Percentiles rank a stretch among this genome's conserved stretches.
phyloP scores from a whole-genome alignment of 2,329 filamentous ascomycete species.

The Aspergillus ustus region DNA sequence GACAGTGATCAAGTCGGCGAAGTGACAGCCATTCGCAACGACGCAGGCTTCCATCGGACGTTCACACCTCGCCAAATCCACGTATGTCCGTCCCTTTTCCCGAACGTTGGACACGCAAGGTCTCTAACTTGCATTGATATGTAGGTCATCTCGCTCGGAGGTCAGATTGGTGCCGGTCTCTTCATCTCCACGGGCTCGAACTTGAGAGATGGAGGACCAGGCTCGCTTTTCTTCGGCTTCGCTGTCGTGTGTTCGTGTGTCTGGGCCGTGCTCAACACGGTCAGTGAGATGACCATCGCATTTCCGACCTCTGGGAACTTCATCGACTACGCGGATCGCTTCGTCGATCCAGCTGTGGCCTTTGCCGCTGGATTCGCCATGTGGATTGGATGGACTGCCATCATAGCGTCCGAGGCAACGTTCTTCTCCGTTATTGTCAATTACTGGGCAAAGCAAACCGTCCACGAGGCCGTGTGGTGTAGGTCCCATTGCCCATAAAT shows the following conservation, averaged over 20 bases:
- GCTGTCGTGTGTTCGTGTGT: slow-evolving; percentile 35
- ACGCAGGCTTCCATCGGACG: slow-evolving; percentile 1
- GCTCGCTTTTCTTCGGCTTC: slow-evolving; percentile 40
- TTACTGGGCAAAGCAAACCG: slow-evolving; percentile 5
- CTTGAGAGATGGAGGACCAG: slow-evolving; percentile 37
- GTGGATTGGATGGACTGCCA: slow-evolving; percentile 14
- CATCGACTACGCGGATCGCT: slow-evolving; percentile 18
- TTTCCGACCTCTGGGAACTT: slow-evolving; percentile 25
- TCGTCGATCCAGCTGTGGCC: slow-evolving; percentile 16
- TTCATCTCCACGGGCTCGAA: slow-evolving; percentile 28
- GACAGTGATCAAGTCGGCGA: background rate
- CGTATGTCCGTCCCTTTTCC: background rate
- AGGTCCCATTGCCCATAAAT: background rate
- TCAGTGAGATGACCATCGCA: slow-evolving; percentile 44
- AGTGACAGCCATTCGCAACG: background rate
- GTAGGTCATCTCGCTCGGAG: slow-evolving; percentile 14
- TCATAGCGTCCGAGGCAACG: slow-evolving; percentile 7
- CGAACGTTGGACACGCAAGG: background rate
- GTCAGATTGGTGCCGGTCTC: slow-evolving; percentile 23
- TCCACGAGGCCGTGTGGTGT: slow-evolving; percentile 4
- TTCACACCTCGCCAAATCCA: slow-evolving; percentile 14
- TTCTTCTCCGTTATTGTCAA: slow-evolving; percentile 7
- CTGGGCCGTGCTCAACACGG: slow-evolving; percentile 38
- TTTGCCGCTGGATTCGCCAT: slow-evolving; percentile 11
- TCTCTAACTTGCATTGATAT: background rate